Percentiles rank a stretch among this genome's conserved stretches.
Evolutionary conservation across 1,139 yeast species (phyloP).

Genomic region (Williopsis jadinii): DNA sequence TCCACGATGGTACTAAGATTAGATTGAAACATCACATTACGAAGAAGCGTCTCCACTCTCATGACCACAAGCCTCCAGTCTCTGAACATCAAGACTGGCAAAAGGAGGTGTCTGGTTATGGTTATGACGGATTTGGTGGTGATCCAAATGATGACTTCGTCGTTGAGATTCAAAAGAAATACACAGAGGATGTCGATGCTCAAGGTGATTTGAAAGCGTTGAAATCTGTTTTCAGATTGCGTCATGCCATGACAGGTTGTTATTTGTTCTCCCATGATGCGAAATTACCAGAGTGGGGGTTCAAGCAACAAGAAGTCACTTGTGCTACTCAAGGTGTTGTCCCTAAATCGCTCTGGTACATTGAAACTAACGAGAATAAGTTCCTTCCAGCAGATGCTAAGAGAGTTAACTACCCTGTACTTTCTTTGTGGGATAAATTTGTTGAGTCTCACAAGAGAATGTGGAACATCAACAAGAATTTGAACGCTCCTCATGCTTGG

Average conservation of each 20-base stretch:
- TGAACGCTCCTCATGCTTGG: constrained; percentile 80
- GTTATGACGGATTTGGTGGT: constrained; percentile 84
- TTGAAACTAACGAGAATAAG: constrained; percentile 66
- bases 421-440: constrained; percentile 64
- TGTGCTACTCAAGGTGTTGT: constrained; percentile 78
- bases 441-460: constrained; percentile 75
- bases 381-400: constrained; percentile 40
- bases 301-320: constrained; percentile 94
- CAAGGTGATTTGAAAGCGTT: constrained; percentile 65
- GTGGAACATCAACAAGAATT: constrained; percentile 88
- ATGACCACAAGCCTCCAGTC: constrained; percentile 92
- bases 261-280: constrained; percentile 80
- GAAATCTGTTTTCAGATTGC: constrained; percentile 77
- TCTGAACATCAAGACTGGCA: constrained; percentile 85
- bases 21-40: constrained; percentile 68
- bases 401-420: constrained; percentile 52
- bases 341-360: constrained; percentile 76
- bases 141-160: constrained; percentile 95
- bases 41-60: constrained; percentile 85
- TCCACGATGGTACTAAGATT: constrained; percentile 72
- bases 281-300: constrained; percentile 93
- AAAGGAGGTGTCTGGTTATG: constrained; percentile 90
- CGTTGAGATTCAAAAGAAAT: constrained; percentile 70
- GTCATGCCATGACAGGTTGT: constrained; percentile 87
- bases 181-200: constrained; percentile 52